Base-by-base conservation (phyloP, 129 eudicot genomes). In the Ambrosia trifida region DNA sequence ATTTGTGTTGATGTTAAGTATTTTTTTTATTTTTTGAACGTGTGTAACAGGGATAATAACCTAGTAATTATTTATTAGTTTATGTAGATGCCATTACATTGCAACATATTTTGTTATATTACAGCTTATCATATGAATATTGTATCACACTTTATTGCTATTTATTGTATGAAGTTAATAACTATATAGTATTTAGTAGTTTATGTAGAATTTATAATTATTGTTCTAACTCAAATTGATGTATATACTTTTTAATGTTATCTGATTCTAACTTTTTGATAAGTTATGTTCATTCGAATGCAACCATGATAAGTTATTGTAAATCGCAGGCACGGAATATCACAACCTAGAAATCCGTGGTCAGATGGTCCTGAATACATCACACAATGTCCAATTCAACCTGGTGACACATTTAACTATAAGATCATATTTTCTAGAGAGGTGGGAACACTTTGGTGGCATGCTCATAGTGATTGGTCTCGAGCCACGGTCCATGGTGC, bases 361-460 rank as follows among this genome's bases (percentile, higher is more conserved):
- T 69, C 88, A 1, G 94, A 89, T 59, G 96, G 94, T 2, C 96
- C 96, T 0, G 87, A 46, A 64, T 89, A 84, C 11, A 76, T 89
- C 32, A 89, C 96, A 7, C 96, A 89, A 12, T 86, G 94, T 58
- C 94, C 96, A 1, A 84, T 89, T 50, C 72, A 65, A 69, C 90
- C 94, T 1, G 93, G 96, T 2, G 51, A 63, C 9, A 38, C 65
- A 17, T 86, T 89, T 51, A 65, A 79, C 49, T 83, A 84, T 13
- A 80, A 72, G 75, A 41, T 86, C 68, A 78, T 80, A 60, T 80
- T 89, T 60, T 84, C 96, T 3, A 68, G 47, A n/a, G 96, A 89
- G 60, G 80, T 71, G 16, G 96, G 96, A 11, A 89, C 96, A 4
- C 33, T 89, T 13, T 86, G 92, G 96, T 89, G 96, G 96, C 96